These are phyloP conservation scores for Neonectria faginata DNA, from an alignment of 2,329 filamentous ascomycete genomes.

Conservation along the genomic window DNA sequence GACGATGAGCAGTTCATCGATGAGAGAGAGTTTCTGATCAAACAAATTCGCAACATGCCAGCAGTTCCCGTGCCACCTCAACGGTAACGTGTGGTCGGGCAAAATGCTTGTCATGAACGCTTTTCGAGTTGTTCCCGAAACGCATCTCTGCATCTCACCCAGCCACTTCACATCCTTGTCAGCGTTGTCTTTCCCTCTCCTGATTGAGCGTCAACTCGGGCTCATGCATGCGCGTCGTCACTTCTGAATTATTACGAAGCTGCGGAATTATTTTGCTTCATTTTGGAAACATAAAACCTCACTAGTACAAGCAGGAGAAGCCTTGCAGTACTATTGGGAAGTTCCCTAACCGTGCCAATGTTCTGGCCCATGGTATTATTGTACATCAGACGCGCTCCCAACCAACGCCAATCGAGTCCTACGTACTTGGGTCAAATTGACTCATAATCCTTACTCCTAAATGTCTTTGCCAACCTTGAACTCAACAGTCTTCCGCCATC, in stretches of 20 bases:
- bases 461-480: constrained; percentile 21
- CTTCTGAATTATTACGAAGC: not conserved
- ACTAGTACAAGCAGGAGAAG: constrained; percentile 18
- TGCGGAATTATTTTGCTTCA: not conserved
- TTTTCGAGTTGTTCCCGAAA: constrained; percentile 4
- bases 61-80: constrained; percentile 66
- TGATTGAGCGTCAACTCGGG: not conserved
- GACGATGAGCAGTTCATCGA: constrained; percentile 99
- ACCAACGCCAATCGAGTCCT: constrained; percentile 43
- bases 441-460: constrained; percentile 39
- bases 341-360: constrained; percentile 29
- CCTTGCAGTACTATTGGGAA: constrained; percentile 24
- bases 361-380: constrained; percentile 42
- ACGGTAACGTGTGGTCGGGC: constrained; percentile 47
- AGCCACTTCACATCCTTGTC: constrained; percentile 3
- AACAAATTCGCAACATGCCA: constrained; percentile 84
- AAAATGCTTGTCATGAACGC: not conserved
- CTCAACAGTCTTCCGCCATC: not conserved
- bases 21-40: constrained; percentile 96
- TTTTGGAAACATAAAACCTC: not conserved
- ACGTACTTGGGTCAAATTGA: constrained; percentile 35
- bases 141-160: not conserved
- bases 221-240: constrained; percentile 1
- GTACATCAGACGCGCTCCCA: constrained; percentile 42
- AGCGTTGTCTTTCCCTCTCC: constrained; percentile 4